A percentile compares a stretch with the other conserved stretches of the same genome.
Conservation (phyloP, 257 asterid species). For the Leonotis leonurus region DNA sequence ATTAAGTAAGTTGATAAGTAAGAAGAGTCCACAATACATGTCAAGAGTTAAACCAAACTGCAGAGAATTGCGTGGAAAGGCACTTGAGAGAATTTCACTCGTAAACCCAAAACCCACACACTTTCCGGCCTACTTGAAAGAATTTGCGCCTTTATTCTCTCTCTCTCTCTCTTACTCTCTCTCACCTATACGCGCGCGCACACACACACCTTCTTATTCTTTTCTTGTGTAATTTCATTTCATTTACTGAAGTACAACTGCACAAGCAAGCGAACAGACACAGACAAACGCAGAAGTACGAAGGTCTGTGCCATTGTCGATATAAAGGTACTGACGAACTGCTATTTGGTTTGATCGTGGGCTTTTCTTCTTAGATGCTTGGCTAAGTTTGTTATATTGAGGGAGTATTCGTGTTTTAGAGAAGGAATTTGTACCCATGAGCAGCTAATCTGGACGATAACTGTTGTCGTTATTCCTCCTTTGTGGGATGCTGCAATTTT, state of each 20-base stretch:
- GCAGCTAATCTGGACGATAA: background rate
- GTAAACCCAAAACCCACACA: constrained; percentile 14
- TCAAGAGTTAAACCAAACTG: background rate
- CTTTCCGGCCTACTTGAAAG: background rate
- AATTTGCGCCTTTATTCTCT: constrained; percentile 17
- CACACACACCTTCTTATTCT: background rate
- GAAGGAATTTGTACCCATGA: background rate
- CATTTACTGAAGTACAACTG: background rate
- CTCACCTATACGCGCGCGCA: background rate
- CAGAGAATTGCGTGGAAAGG: background rate
- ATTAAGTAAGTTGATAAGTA: too few relatives aligned
- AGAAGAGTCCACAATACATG: background rate
- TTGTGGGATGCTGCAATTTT: background rate
- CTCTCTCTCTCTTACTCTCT: background rate
- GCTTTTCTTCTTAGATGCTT: background rate
- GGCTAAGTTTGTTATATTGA: background rate
- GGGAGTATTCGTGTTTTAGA: background rate
- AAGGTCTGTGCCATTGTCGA: constrained; percentile 6
- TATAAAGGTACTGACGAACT: constrained; percentile 20
- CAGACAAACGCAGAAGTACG: background rate
- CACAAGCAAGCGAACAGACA: background rate
- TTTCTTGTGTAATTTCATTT: background rate
- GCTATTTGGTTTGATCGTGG: constrained; percentile 7
- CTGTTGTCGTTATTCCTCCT: background rate
- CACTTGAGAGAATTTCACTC: background rate